Evolutionary conservation across 768 basidiomycete species (phyloP).

Genomic region (Terana coerulea): DNA sequence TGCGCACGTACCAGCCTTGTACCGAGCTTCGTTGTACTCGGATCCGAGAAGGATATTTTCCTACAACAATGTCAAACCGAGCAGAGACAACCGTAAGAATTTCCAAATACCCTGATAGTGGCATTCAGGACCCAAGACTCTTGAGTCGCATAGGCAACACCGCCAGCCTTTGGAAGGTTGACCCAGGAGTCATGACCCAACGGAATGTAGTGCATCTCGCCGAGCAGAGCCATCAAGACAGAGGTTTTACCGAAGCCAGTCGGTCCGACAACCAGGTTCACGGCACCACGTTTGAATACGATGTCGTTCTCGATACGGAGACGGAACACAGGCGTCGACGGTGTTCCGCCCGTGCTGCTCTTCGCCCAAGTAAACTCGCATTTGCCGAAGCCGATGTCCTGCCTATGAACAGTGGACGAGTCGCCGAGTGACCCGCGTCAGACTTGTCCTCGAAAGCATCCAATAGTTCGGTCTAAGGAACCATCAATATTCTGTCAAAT

Average conservation of each 20-base stretch:
- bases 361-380: conserved; percentile 26
- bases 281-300: conserved; percentile 18
- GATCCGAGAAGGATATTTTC: conserved; percentile 51
- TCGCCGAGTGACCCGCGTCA: background rate
- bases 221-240: conserved; percentile 23
- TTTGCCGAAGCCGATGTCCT: conserved; percentile 19
- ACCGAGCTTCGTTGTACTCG: conserved; percentile 42
- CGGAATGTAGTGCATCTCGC: conserved; percentile 30
- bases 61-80: conserved; percentile 9
- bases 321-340: conserved; percentile 19
- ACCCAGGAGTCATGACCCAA: conserved; percentile 31
- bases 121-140: conserved; percentile 48
- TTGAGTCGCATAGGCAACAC: conserved; percentile 46
- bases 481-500: background rate
- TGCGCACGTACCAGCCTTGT: conserved; percentile 32
- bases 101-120: conserved; percentile 36
- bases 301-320: conserved; percentile 23
- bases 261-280: conserved; percentile 24
- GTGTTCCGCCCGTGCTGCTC: background rate
- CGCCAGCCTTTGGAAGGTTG: conserved; percentile 39
- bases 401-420: background rate
- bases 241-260: conserved; percentile 26
- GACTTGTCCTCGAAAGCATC: conserved; percentile 17
- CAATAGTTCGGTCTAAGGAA: conserved; percentile 27
- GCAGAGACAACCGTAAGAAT: background rate